Conservation (phyloP, 2,329 filamentous ascomycete species). For the Scleromitrula shiraiana region DNA sequence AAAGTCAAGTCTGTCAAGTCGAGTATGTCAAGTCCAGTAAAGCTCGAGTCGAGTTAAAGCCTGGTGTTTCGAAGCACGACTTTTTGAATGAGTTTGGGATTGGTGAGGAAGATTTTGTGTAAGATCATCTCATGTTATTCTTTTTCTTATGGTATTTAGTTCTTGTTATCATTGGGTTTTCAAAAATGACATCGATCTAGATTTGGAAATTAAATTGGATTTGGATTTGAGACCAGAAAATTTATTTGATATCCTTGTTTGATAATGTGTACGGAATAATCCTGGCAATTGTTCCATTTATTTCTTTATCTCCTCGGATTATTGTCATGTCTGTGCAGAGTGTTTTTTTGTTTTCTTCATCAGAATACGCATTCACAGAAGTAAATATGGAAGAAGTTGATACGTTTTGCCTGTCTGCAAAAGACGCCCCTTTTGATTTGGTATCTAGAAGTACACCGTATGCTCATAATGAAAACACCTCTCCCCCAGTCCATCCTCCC, state of each 20-base stretch:
- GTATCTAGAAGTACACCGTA: slow-evolving; percentile 18
- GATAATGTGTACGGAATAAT: background rate
- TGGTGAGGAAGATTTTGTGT: background rate
- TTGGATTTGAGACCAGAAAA: background rate
- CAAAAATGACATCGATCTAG: no score
- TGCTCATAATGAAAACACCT: slow-evolving; percentile 5
- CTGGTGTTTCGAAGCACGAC: background rate
- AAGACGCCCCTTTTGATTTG: slow-evolving; percentile 12
- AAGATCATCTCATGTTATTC: no score
- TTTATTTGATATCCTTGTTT: background rate
- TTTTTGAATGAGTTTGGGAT: background rate
- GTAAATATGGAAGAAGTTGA: background rate
- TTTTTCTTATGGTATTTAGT: no score
- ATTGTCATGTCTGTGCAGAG: background rate
- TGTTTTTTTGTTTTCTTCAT: background rate
- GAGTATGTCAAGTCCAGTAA: no score
- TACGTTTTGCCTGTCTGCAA: background rate
- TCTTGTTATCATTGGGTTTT: no score
- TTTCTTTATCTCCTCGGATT: background rate
- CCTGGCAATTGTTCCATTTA: background rate
- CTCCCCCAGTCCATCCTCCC: slow-evolving; percentile 2
- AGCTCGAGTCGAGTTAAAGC: background rate
- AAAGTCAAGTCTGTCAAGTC: no score
- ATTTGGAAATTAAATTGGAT: background rate
- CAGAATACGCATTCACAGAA: no score